Conservation (phyloP, 139 green algal genomes). For the Tetradesmus obliquus region DNA sequence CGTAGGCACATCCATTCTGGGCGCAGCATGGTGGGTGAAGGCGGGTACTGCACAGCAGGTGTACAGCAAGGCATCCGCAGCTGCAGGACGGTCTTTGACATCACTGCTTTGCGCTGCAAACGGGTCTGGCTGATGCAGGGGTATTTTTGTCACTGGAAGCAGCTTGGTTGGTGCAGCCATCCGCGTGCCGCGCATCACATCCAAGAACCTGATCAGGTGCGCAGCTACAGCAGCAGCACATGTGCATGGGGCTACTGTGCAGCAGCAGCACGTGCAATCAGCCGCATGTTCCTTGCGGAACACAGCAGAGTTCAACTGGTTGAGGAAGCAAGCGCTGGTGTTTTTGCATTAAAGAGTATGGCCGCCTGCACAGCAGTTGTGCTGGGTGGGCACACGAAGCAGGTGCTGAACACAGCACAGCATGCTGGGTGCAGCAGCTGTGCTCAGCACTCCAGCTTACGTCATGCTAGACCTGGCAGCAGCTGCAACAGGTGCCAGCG, state of each 20-base stretch:
- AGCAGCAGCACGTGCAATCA: background rate
- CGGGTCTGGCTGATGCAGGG: conserved; percentile 72
- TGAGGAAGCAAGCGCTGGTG: no score
- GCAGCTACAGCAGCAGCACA: background rate
- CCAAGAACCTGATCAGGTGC: conserved; percentile 99
- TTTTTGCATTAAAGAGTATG: no score
- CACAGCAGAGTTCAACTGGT: no score
- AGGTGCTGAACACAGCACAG: no score
- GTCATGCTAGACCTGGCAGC: background rate
- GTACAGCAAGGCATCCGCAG: background rate
- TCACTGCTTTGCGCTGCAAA: background rate
- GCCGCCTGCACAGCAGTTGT: no score
- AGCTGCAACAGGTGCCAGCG: background rate
- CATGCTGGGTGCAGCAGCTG: background rate
- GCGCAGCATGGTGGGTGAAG: conserved; percentile 90
- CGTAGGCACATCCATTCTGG: conserved; percentile 94
- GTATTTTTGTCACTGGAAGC: conserved; percentile 99
- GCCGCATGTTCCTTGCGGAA: no score
- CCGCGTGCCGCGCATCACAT: conserved; percentile 95
- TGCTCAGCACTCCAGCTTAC: background rate
- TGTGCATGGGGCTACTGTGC: background rate
- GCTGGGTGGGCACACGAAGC: no score
- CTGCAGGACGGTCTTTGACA: background rate
- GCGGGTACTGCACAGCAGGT: background rate
- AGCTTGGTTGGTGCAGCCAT: conserved; percentile 96